Evolutionary conservation across 2,329 filamentous ascomycete genomes (phyloP), one percentile per base, ranked within the genome.

Genomic region (Penicillium frequentans): DNA sequence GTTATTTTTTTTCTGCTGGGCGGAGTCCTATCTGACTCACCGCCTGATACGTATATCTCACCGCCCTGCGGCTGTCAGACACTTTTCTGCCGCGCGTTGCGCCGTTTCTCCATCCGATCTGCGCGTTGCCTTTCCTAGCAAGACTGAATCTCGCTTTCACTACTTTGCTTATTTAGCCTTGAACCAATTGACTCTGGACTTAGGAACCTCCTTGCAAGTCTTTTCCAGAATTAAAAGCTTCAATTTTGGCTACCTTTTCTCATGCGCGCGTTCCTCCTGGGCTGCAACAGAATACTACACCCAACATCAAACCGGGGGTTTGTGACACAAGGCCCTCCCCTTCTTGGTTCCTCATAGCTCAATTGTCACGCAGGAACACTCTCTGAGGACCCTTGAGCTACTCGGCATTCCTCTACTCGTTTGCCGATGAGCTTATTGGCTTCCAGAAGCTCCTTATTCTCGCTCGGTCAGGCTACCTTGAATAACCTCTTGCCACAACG

Each of bases 1-100:
- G 51, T 54, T 37, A 61, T 64, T 68, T 67, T 65, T 73, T 52
- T 42, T 73, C 63, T 71, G 69, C 64, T 67, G 48, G 57, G 63
- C 64, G 64, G 61, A 62, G 66, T 42, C 31, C 16, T 48, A 45
- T 31, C 29, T n/a, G 14, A 16, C 37, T 50, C 29, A 63, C 61
- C 59, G 61, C 59, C 46, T 45, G 33, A n/a, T 1, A 5, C 16
- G 2, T n/a, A 9, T 9, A n/a, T 8, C 31, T 16, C n/a, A 39
- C 35, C 35, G 35, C 35, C 8, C 4, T 39, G 29, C 7, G 23
- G 42, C 49, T 49, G 19, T 26, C 31, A 23, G 31, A 11, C 45
- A n/a, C 39, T 46, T 56, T 57, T 59, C 52, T 52, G 52, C 48
- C 51, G 51, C 43, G 27, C 33, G n/a, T 44, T 52, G 39, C 50